Evolutionary conservation across 73 alveolate species (phyloP), one percentile per base, ranked within the genome.

Genomic region (Effrenium voratum): DNA sequence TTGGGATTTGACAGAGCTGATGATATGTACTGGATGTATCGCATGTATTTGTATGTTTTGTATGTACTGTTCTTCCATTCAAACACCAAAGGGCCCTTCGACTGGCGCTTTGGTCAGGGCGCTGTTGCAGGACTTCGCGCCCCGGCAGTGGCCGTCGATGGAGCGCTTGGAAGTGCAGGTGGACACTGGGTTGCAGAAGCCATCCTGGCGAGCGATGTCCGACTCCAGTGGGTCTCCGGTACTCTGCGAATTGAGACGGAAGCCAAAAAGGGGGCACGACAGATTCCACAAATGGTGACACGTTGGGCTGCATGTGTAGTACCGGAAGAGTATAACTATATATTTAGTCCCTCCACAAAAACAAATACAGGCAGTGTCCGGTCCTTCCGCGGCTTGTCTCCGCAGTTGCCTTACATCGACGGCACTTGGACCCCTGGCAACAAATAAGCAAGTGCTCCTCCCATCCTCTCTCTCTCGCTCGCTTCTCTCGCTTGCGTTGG

Each of bases 71-170:
- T n/a, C n/a, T n/a, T n/a, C n/a, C n/a, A n/a, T n/a, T n/a, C n/a
- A n/a, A n/a, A n/a, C n/a, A n/a, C 0, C 2, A 5, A 30, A 13
- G 36, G 19, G 2, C 36, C 41, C 3, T 66, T 30, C 46, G 12
- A 0, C 40, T 4, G 26, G 60, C 91, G 15, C 30, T 36, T 28
- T 5, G 60, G 73, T 44, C 96, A 19, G 52, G 87, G 15, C 30
- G 57, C 96, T 90, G 63, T 90, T 90, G 96, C 96, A 90, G 12
- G 96, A 85, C 96, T 66, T 90, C 41, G 96, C 72, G 41, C 96
- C 96, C 4, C 75, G 87, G 52, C 96, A 90, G 1, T 49, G 57
- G 32, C 86, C 87, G 22, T 90, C 96, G 63, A 90, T 90, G 87
- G 87, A 63, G 52, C 96, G 96, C 5, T 73, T 73, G 38, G 96